phyloP scores from a whole-genome alignment of 2,329 filamentous ascomycete genomes.

The Clarireedia monteithiana region DNA sequence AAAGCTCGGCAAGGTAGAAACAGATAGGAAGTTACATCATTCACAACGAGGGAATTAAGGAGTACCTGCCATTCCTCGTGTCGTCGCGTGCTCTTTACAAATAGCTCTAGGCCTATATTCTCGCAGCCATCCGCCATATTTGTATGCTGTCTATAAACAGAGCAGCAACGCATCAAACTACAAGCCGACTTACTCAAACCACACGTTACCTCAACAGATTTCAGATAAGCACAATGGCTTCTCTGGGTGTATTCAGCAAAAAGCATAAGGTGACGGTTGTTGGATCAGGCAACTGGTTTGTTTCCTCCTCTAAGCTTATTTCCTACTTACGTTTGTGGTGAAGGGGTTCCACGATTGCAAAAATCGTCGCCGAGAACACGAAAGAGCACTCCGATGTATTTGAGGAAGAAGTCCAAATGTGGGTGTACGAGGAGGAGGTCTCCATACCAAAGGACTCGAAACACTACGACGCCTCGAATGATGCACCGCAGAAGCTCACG shows the following conservation, averaged over 20 bases:
- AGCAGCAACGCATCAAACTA: conserved; percentile 15
- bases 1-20: no score
- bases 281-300: conserved; percentile 92
- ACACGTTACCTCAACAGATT: conserved; percentile 15
- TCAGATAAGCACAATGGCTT: conserved; percentile 27
- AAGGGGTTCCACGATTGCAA: conserved; percentile 94
- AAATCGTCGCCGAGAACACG: conserved; percentile 92
- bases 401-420: conserved; percentile 90
- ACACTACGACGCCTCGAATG: conserved; percentile 56
- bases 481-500: conserved; percentile 78
- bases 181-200: conserved; percentile 16
- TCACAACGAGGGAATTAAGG: no score
- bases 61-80: background rate
- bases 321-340: conserved; percentile 14
- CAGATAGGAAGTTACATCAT: no score
- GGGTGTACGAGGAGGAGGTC: conserved; percentile 94
- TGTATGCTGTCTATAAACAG: conserved; percentile 18
- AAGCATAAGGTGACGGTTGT: conserved; percentile 92
- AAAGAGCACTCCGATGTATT: conserved; percentile 71
- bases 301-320: background rate
- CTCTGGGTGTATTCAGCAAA: conserved; percentile 45
- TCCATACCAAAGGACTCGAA: conserved; percentile 63
- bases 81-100: background rate
- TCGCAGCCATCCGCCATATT: background rate
- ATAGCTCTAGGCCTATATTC: background rate